Evolutionary conservation across 2,329 filamentous ascomycete genomes (phyloP).

Genomic region (Coniella lustricola): DNA sequence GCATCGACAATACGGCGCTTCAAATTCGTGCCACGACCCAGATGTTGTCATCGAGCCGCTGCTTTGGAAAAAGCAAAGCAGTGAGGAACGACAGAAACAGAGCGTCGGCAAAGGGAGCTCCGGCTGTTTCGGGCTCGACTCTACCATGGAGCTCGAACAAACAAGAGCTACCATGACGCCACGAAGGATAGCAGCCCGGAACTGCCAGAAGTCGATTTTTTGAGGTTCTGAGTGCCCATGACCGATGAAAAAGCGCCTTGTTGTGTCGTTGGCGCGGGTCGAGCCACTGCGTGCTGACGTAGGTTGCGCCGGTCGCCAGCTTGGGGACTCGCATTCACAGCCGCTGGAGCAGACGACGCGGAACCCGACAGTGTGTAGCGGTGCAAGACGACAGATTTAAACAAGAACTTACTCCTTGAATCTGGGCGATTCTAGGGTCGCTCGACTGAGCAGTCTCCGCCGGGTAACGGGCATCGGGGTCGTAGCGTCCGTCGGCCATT

Average conservation of each 20-base stretch:
- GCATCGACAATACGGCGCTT: too few relatives aligned
- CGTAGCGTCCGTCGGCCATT: conserved; percentile 8
- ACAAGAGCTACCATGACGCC: too few relatives aligned
- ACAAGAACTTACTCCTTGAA: conserved; percentile 6
- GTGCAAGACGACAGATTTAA: not conserved
- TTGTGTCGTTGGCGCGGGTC: not conserved
- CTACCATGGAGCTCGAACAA: too few relatives aligned
- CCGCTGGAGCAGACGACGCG: not conserved
- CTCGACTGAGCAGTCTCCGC: conserved; percentile 2
- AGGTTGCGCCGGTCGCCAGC: not conserved
- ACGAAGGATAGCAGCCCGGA: too few relatives aligned
- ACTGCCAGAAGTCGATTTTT: too few relatives aligned
- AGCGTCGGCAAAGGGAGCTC: too few relatives aligned
- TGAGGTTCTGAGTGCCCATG: too few relatives aligned
- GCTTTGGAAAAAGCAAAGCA: too few relatives aligned
- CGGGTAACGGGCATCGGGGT: conserved; percentile 9
- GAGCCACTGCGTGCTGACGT: not conserved
- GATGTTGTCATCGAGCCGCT: too few relatives aligned
- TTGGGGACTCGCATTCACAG: not conserved
- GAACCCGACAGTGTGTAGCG: not conserved
- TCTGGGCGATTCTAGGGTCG: conserved; percentile 9
- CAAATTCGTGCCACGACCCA: not conserved
- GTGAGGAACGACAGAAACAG: not conserved
- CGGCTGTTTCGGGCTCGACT: too few relatives aligned
- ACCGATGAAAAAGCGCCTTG: too few relatives aligned